These are phyloP conservation scores for Debaryomyces tyrocola DNA, from an alignment of 805 yeast species.

Conservation along the genomic window DNA sequence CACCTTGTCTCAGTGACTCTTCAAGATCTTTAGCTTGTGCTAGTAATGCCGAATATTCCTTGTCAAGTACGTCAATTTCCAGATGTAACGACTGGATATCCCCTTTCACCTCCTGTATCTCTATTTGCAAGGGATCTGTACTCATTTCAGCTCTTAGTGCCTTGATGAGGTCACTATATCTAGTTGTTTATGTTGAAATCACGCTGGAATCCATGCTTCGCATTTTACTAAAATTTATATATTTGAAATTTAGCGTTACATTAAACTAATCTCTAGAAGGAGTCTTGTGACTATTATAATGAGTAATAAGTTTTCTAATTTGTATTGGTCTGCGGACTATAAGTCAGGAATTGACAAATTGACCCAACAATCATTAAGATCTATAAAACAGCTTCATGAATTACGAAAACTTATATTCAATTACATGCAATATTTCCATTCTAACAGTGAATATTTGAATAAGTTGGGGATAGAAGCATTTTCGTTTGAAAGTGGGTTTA, in stretches of 20 bases:
- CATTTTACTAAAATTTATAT: neutral
- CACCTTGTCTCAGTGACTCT: neutral
- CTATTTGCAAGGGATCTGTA: conserved; percentile 5
- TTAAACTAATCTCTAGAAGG: neutral
- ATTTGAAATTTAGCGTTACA: neutral
- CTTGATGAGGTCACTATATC: no score
- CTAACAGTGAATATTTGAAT: conserved; percentile 33
- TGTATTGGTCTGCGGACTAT: conserved; percentile 45
- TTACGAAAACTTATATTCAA: conserved; percentile 35
- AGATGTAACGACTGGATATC: conserved; percentile 19
- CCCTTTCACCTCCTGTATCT: conserved; percentile 14
- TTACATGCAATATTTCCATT: conserved; percentile 35
- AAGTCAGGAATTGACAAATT: conserved; percentile 34
- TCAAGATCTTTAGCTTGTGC: conserved; percentile 11
- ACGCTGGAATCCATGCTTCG: neutral
- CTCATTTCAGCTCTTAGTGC: conserved; percentile 1
- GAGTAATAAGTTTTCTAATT: conserved; percentile 27
- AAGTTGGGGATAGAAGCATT: conserved; percentile 24
- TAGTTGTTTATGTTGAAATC: neutral
- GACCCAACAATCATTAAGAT: conserved; percentile 27
- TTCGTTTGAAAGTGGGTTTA: conserved; percentile 22
- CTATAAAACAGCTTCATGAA: conserved; percentile 41
- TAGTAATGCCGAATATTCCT: conserved; percentile 8
- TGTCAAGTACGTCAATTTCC: conserved; percentile 16
- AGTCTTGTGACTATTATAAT: conserved; percentile 1